Conservation (phyloP, 1,284 basidiomycete genomes). For the Heliocybe sulcata region DNA sequence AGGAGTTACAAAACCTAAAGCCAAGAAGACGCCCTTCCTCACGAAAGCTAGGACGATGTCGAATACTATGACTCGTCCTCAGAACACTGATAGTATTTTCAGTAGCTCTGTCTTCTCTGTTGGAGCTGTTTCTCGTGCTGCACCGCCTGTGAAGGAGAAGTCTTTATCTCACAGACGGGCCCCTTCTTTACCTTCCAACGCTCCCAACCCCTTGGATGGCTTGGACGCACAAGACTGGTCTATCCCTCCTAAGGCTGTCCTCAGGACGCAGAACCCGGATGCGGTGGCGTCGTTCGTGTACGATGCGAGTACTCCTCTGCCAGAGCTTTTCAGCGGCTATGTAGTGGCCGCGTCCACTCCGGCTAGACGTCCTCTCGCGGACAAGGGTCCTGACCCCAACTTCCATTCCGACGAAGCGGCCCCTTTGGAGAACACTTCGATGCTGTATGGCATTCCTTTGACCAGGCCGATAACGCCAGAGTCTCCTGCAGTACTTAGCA, state of each 20-base stretch:
- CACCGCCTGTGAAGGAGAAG: neutral
- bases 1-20: neutral
- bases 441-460: neutral
- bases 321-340: neutral
- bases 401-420: neutral
- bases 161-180: neutral
- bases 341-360: neutral
- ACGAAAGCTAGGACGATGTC: neutral
- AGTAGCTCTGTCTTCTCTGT: neutral
- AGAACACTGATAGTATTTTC: neutral
- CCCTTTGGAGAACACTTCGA: neutral
- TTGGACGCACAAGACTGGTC: neutral
- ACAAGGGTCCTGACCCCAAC: neutral
- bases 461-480: neutral
- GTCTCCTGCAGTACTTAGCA: neutral
- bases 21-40: neutral
- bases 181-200: neutral
- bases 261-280: neutral
- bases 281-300: neutral
- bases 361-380: neutral
- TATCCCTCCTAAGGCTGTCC: neutral
- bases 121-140: neutral
- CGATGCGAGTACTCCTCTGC: neutral
- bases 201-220: neutral
- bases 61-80: neutral